Conservation (phyloP, 202 grass and related monocot genomes). For the Panicum hallii region DNA sequence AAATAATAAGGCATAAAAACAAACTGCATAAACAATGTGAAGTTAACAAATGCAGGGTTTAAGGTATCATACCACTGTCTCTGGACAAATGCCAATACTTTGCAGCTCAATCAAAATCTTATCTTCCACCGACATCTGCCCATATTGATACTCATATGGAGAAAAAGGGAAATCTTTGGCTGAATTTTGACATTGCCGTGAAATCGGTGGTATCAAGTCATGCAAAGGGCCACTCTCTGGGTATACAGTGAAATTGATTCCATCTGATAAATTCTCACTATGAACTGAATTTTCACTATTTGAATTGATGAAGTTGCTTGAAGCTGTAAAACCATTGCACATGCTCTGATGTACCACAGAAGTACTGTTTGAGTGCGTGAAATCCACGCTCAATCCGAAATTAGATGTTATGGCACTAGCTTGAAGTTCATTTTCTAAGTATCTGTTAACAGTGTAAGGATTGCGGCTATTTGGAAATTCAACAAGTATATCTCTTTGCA, state of each 20-base stretch:
- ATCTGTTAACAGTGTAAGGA: conserved; percentile 41
- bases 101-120: conserved; percentile 86
- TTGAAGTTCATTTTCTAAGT: conserved; percentile 54
- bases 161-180: conserved; percentile 36
- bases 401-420: conserved; percentile 50
- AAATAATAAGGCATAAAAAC: background rate
- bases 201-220: conserved; percentile 43
- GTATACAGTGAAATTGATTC: conserved; percentile 38
- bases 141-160: conserved; percentile 64
- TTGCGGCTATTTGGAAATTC: conserved; percentile 53
- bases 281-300: conserved; percentile 43
- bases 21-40: conserved; percentile 28
- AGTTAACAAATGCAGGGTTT: conserved; percentile 13
- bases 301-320: conserved; percentile 58
- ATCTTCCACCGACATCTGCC: conserved; percentile 75
- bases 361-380: conserved; percentile 49
- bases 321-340: conserved; percentile 58
- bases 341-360: conserved; percentile 47
- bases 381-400: conserved; percentile 54
- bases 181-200: conserved; percentile 38
- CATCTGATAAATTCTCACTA: conserved; percentile 50
- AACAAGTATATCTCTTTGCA: conserved; percentile 45
- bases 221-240: conserved; percentile 51
- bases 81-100: conserved; percentile 78
- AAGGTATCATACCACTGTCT: conserved; percentile 63